Base-by-base conservation (phyloP, 805 yeast species). In the Candida railenensis region DNA sequence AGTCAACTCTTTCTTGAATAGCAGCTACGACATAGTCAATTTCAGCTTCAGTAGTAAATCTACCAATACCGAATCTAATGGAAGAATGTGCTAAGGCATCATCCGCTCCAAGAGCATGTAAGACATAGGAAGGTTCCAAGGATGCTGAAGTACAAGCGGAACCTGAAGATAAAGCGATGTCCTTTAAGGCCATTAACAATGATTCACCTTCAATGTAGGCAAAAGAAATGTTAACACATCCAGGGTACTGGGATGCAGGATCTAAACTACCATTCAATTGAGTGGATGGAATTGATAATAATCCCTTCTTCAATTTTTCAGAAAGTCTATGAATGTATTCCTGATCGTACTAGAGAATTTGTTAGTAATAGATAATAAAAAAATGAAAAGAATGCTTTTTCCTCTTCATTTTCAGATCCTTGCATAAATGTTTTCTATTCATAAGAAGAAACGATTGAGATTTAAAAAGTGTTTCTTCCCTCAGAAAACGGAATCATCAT, bases 111-210 rank as follows among this genome's bases (percentile, higher is more conserved):
- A 94, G 75, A 0, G 99, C 98, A 58, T 91, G 96, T 59, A 94
- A 77, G 36, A 94, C 99, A 59, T 94, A 94, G 4, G 97, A 89
- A 11, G 99, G 99, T 68, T 94, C 99, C 61, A 94, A 78, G 3
- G 98, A 94, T 0, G 99, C 97, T 22, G 98, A 92, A 3, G 99
- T 94, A 77, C 99, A 94, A 3, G 99, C 99, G 12, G 97, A 90
- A 22, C 99, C 99, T 1, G 97, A 89, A 51, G 95, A 85, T 54
- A 94, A 76, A 0, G 99, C 99, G 61, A 94, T 89, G 65, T 94
- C 99, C 66, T 92, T 91, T 63, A 94, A 80, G 1, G 98, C 99
- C 99, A 94, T 94, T 59, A 94, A 75, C 57, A 94, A 76, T 0
- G 98, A 92, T 72, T 94, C 99, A 58, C 99, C 99, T 74, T 94